Evolutionary conservation across 441 rosid species (phyloP), one percentile per base, ranked within the genome.

Genomic region (Macaranga tanarius): DNA sequence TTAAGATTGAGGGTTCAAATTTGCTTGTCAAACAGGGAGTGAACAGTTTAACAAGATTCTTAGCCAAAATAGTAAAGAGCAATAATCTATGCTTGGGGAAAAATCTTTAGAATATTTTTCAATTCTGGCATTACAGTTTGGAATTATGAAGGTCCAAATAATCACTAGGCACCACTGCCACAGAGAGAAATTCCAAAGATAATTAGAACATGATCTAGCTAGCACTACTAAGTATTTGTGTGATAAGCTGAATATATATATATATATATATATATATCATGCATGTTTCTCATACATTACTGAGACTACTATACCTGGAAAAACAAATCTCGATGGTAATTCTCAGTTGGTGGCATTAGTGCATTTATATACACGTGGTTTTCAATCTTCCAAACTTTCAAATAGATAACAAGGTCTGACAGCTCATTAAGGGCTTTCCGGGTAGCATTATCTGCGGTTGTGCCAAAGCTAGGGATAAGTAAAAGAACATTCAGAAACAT

Each of bases 381-480:
- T 75, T 90, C 94, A 67, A 95, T 86, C 82, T 78, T 88, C 99
- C 97, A 95, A 60, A 89, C 87, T 84, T 88, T 92, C 83, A 92
- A 79, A 84, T 92, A 84, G 84, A 88, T 85, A 75, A 87, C 80
- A 61, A 95, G 97, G 76, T 86, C 82, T 47, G 86, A 87, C 82
- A 95, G 75, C 81, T 95, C 97, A 86, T 92, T 96, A 61, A 95
- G 92, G 50, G 99, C 97, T 85, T 85, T 89, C 71, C 86, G 89
- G 7, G 85, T 86, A 63, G 70, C 78, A 79, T 83, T 90, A 87
- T 95, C 97, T 92, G 93, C 85, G 83, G 76, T 52, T 63, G 59
- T 45, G 59, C 31, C 68, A 75, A 40, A 70, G 38, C 17, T 26
- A 65, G 71, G 71, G 26, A 79, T 10, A 67, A 73, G 65, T 38